Evolutionary conservation across 2,329 filamentous ascomycete genomes (phyloP).

Genomic region (Esteya vermicola): DNA sequence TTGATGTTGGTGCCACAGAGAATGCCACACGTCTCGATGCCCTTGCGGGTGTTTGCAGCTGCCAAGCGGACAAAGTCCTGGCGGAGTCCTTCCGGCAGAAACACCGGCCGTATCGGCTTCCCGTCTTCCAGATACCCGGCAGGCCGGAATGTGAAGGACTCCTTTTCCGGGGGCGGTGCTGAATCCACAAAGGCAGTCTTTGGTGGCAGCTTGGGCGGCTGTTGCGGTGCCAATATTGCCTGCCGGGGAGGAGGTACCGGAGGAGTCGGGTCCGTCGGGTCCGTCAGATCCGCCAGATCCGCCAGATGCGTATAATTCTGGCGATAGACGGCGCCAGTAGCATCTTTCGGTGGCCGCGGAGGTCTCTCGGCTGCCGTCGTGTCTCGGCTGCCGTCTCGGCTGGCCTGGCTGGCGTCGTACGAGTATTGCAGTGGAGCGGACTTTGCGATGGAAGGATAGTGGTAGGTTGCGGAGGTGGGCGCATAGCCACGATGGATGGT

Average conservation of each 20-base stretch:
- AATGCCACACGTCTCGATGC: constrained; percentile 91
- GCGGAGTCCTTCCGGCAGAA: constrained; percentile 66
- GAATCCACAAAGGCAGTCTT: background rate
- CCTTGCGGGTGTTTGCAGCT: constrained; percentile 58
- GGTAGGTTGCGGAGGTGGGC: constrained; percentile 21
- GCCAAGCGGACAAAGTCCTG: constrained; percentile 62
- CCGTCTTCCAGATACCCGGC: constrained; percentile 85
- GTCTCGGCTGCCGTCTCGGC: constrained; percentile 10
- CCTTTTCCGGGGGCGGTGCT: constrained; percentile 17
- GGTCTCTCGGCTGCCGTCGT: constrained; percentile 8
- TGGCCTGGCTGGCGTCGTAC: constrained; percentile 24
- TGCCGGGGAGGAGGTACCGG: no score
- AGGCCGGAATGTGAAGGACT: constrained; percentile 64
- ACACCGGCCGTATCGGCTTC: constrained; percentile 71
- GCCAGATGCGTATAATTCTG: no score
- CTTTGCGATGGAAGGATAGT: constrained; percentile 43
- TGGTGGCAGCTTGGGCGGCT: constrained; percentile 16
- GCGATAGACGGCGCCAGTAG: background rate
- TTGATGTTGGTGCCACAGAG: constrained; percentile 82
- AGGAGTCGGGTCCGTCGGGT: no score
- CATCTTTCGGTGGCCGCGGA: constrained; percentile 24
- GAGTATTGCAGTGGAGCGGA: constrained; percentile 33
- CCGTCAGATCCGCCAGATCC: no score
- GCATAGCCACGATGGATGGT: constrained; percentile 13
- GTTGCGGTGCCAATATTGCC: background rate